Evolutionary conservation across 495 filamentous ascomycete species (phyloP).

Genomic region (Penicillium soppii): DNA sequence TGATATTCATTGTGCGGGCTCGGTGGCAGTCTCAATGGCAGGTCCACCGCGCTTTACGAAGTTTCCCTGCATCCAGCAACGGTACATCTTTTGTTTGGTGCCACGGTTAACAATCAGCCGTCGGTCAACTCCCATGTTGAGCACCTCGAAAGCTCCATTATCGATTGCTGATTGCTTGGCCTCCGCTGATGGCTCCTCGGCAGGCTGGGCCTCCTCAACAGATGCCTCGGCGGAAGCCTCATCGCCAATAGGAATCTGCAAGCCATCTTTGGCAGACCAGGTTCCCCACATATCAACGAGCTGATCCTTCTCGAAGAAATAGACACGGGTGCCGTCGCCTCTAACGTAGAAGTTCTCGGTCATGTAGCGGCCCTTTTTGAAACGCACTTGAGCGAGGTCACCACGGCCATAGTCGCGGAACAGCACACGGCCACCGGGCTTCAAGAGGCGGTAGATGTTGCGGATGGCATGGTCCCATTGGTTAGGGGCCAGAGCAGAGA

Average conservation of each 20-base stretch:
- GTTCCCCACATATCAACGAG: slow-evolving; percentile 75
- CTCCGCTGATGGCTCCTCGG: slow-evolving; percentile 9
- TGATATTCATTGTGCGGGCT: slow-evolving; percentile 12
- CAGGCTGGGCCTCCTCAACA: slow-evolving; percentile 6
- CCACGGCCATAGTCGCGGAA: slow-evolving; percentile 96
- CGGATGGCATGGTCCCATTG: slow-evolving; percentile 82
- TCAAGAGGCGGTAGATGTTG: slow-evolving; percentile 79
- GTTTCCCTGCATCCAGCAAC: slow-evolving; percentile 91
- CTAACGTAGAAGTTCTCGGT: slow-evolving; percentile 96
- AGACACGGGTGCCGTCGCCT: slow-evolving; percentile 93
- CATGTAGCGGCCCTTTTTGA: slow-evolving; percentile 89
- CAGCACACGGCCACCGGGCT: slow-evolving; percentile 83
- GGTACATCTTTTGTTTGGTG: slow-evolving; percentile 92
- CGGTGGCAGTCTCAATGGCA: slow-evolving; percentile 1
- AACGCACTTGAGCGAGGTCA: slow-evolving; percentile 92
- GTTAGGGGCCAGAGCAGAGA: slow-evolving; percentile 80
- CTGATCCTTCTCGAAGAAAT: slow-evolving; percentile 91
- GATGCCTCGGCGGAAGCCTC: slow-evolving; percentile 14
- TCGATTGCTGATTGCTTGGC: slow-evolving; percentile 13
- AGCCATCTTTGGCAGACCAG: slow-evolving; percentile 40
- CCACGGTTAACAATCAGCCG: slow-evolving; percentile 90
- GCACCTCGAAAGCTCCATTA: slow-evolving; percentile 60
- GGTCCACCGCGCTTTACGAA: slow-evolving; percentile 65
- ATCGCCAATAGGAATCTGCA: slow-evolving; percentile 17
- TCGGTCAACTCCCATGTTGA: slow-evolving; percentile 73